Evolutionary conservation across 2,329 filamentous ascomycete species (phyloP).

Genomic region (Neofusicoccum parvum): DNA sequence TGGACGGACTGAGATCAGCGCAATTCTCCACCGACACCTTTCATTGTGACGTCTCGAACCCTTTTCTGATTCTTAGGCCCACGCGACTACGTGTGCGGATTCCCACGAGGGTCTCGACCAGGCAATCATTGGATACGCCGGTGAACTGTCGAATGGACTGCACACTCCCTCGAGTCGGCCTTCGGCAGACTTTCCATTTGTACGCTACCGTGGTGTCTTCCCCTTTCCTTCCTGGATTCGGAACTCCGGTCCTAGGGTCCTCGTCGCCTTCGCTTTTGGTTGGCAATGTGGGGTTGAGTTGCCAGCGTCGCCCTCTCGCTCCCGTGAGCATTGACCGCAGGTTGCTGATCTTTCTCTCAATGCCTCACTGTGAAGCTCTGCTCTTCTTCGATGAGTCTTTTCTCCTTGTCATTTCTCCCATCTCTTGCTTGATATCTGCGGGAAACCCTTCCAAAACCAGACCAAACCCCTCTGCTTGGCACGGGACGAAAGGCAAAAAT

Average conservation of each 20-base stretch:
- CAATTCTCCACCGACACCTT: neutral
- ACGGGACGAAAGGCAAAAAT: no score
- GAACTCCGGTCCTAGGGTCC: neutral
- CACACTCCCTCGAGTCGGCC: neutral
- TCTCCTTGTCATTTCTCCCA: no score
- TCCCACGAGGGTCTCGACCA: neutral
- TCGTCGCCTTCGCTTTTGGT: neutral
- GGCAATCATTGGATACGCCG: neutral
- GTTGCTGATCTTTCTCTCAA: no score
- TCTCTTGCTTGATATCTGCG: no score
- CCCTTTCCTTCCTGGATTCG: neutral
- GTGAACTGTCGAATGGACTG: neutral
- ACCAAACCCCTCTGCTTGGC: no score
- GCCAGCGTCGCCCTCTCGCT: neutral
- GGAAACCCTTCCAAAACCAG: no score
- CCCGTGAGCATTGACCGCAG: neutral
- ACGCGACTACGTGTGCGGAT: neutral
- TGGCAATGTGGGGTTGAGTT: neutral
- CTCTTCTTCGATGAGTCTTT: no score
- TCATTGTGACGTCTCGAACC: slow-evolving; percentile 12
- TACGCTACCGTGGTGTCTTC: neutral
- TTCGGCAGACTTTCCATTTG: slow-evolving; percentile 7
- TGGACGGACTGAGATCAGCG: slow-evolving; percentile 1
- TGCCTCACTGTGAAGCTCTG: no score
- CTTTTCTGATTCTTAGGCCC: slow-evolving; percentile 3